A percentile compares a stretch with the other conserved stretches of the same genome.
These are phyloP conservation scores for Starmerella sirachaensis DNA, from an alignment of 805 yeast species.

Conservation along the genomic window DNA sequence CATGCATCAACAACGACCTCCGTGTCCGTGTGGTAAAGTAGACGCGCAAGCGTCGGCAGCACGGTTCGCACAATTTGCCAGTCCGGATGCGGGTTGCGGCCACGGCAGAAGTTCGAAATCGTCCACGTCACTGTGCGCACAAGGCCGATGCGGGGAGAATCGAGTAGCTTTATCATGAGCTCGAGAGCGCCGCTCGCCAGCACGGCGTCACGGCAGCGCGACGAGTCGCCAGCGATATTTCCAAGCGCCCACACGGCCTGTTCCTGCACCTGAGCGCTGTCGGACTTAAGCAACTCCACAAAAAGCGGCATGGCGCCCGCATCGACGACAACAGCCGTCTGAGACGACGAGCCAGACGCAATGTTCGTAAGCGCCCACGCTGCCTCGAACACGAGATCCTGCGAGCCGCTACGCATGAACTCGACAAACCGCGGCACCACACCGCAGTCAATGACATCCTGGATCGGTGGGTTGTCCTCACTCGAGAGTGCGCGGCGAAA, in stretches of 20 bases:
- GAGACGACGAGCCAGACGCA: conserved; percentile 85
- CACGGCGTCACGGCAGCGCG: conserved; percentile 81
- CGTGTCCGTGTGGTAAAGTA: conserved; percentile 78
- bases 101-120: conserved; percentile 88
- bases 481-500: conserved; percentile 88
- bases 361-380: conserved; percentile 99
- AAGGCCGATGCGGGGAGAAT: conserved; percentile 67
- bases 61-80: conserved; percentile 82
- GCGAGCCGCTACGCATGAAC: conserved; percentile 65
- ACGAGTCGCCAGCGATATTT: conserved; percentile 96
- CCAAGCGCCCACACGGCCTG: conserved; percentile 99
- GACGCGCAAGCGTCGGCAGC: conserved; percentile 80
- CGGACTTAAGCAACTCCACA: conserved; percentile 67
- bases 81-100: conserved; percentile 91
- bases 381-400: conserved; percentile 87
- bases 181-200: conserved; percentile 75
- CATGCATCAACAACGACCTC: conserved; percentile 95
- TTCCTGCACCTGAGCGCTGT: conserved; percentile 84
- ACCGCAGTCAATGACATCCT: conserved; percentile 81
- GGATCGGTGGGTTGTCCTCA: conserved; percentile 94
- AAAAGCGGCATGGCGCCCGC: conserved; percentile 89
- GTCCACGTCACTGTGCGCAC: conserved; percentile 98
- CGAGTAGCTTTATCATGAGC: conserved; percentile 70
- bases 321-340: conserved; percentile 81
- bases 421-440: conserved; percentile 85